Evolutionary conservation across 1,139 yeast genomes (phyloP).

Genomic region (Entelexis paramagnoliae): DNA sequence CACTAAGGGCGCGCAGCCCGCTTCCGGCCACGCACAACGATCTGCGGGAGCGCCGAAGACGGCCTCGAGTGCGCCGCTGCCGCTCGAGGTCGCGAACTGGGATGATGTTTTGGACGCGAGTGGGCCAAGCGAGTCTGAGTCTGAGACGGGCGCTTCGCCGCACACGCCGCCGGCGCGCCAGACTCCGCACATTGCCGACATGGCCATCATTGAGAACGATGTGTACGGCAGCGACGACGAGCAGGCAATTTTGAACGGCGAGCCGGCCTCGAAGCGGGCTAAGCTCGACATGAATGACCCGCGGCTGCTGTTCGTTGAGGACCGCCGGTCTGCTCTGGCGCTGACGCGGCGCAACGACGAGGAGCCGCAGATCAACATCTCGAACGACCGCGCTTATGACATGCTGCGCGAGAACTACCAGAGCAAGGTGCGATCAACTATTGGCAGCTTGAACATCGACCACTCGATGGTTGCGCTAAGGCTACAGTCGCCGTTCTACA

Average conservation of each 20-base stretch:
- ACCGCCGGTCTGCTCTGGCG: conserved; percentile 3
- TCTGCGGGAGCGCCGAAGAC: neutral
- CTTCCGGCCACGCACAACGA: neutral
- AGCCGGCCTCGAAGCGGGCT: conserved; percentile 31
- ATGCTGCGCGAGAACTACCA: conserved; percentile 75
- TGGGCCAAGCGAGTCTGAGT: neutral
- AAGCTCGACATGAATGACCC: conserved; percentile 83
- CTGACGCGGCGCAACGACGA: neutral
- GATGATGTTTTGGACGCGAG: conserved; percentile 38
- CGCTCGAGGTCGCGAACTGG: conserved; percentile 78
- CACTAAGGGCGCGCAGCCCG: neutral
- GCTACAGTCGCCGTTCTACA: conserved; percentile 84
- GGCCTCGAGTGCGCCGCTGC: conserved; percentile 41
- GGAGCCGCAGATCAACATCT: conserved; percentile 41
- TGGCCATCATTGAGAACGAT: conserved; percentile 23
- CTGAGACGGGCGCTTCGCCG: neutral
- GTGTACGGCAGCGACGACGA: conserved; percentile 48
- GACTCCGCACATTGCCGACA: conserved; percentile 5
- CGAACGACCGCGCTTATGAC: conserved; percentile 83
- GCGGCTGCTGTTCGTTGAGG: conserved; percentile 53
- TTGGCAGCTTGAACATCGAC: conserved; percentile 83
- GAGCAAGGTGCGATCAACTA: conserved; percentile 83
- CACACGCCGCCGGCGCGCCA: neutral
- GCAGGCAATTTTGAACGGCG: conserved; percentile 70
- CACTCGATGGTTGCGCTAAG: conserved; percentile 83